A percentile compares a stretch with the other conserved stretches of the same genome.
Conservation (phyloP, 345 rosid genomes). For the Lepidium didymum region DNA sequence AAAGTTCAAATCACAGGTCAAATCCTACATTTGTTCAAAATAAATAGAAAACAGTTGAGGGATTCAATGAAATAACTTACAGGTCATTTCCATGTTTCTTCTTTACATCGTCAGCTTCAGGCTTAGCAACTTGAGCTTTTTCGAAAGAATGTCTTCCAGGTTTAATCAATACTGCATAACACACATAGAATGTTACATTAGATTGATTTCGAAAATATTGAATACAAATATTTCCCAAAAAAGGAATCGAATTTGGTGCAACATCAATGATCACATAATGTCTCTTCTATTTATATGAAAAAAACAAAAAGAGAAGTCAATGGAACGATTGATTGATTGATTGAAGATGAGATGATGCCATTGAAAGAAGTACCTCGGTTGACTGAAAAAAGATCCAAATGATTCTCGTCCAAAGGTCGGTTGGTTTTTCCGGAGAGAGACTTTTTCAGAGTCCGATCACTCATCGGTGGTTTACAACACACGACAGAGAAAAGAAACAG, state of each 20-base stretch:
- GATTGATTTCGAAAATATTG: background rate
- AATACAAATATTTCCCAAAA: background rate
- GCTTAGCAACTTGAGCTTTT: conserved; percentile 15
- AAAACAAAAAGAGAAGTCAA: conserved; percentile 17
- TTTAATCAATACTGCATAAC: conserved; percentile 7
- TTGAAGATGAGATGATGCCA: conserved; percentile 1
- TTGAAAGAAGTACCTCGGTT: conserved; percentile 20
- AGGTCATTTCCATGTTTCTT: conserved; percentile 5
- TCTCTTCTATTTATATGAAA: background rate
- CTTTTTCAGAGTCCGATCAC: conserved; percentile 17
- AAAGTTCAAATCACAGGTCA: background rate
- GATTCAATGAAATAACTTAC: conserved; percentile 6
- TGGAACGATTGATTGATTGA: background rate
- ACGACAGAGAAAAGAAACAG: background rate
- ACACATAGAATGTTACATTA: background rate
- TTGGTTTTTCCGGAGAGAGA: conserved; percentile 12
- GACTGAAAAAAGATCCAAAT: conserved; percentile 17
- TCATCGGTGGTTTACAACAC: conserved; percentile 15
- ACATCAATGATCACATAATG: background rate
- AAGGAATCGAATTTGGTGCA: background rate
- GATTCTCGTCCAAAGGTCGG: conserved; percentile 1
- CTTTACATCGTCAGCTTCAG: conserved; percentile 6
- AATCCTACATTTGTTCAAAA: too few species aligned
- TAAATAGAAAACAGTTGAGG: background rate
- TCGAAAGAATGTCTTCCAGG: conserved; percentile 5